These are phyloP conservation scores for Suillus alpinus DNA, from an alignment of 768 basidiomycete species.

Conservation along the genomic window DNA sequence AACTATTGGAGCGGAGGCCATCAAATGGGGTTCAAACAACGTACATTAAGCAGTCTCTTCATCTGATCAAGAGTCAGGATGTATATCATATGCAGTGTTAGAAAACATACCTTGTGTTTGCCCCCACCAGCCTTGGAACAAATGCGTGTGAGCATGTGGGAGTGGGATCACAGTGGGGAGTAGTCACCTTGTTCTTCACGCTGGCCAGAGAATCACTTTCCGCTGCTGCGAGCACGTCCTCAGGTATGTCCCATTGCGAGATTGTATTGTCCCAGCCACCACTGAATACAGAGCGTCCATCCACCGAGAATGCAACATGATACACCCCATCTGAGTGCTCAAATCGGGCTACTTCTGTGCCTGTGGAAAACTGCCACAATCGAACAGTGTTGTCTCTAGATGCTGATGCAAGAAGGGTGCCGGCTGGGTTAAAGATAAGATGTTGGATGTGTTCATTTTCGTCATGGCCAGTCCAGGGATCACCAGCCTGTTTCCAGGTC, in stretches of 20 bases:
- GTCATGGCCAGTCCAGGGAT: not conserved
- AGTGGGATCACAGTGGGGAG: not conserved
- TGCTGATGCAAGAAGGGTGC: not conserved
- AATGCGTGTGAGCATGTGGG: not conserved
- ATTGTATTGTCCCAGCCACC: not conserved
- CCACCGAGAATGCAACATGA: not conserved
- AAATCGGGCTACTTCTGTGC: not conserved
- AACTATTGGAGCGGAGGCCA: no score
- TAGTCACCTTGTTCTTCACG: not conserved
- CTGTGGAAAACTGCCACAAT: not conserved
- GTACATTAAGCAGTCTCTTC: not conserved
- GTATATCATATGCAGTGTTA: not conserved
- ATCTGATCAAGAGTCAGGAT: not conserved
- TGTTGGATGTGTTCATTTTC: not conserved
- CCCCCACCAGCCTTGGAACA: not conserved
- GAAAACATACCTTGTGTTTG: not conserved
- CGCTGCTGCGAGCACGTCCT: not conserved
- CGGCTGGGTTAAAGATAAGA: not conserved
- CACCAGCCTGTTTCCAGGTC: not conserved
- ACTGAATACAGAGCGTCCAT: not conserved
- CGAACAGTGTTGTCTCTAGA: not conserved
- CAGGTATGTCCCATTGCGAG: not conserved
- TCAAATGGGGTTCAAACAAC: no score
- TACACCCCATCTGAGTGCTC: not conserved
- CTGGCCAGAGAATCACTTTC: not conserved